phyloP scores from a whole-genome alignment of 2,329 filamentous ascomycete species.

The Cladophialophora yegresii region DNA sequence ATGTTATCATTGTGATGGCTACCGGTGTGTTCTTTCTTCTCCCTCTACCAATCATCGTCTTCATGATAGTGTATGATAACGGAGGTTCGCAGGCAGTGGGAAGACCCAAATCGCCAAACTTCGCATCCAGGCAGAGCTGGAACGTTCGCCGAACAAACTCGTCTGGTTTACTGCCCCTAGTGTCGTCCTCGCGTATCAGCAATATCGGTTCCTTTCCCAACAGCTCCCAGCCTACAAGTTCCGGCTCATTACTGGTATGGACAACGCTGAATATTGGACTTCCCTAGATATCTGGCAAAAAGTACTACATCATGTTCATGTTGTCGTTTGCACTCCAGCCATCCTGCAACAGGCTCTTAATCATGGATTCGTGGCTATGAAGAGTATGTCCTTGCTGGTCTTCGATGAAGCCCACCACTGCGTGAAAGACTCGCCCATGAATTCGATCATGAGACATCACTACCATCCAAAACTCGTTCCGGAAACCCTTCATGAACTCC shows the following conservation, averaged over 20 bases:
- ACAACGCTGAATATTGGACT: constrained; percentile 73
- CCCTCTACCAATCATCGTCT: neutral
- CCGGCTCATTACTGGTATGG: constrained; percentile 66
- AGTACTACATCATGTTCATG: constrained; percentile 62
- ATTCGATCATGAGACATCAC: constrained; percentile 70
- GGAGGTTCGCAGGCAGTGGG: neutral
- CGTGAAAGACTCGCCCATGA: constrained; percentile 62
- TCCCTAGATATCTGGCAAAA: constrained; percentile 66
- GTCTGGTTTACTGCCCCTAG: constrained; percentile 77
- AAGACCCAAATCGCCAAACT: constrained; percentile 60
- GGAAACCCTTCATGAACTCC: constrained; percentile 47
- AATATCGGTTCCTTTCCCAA: constrained; percentile 60
- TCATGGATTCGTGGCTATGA: constrained; percentile 71
- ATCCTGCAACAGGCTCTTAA: constrained; percentile 72
- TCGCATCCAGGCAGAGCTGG: constrained; percentile 66
- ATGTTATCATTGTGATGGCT: constrained; percentile 76
- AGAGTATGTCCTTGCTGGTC: constrained; percentile 66
- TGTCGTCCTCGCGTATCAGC: constrained; percentile 67
- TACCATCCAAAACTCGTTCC: constrained; percentile 58
- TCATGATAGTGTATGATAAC: neutral
- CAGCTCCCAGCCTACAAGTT: constrained; percentile 62
- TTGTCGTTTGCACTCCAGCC: constrained; percentile 78
- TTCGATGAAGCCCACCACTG: constrained; percentile 90
- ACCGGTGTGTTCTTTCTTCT: constrained; percentile 55
- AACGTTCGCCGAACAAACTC: constrained; percentile 58